A percentile compares a stretch with the other conserved stretches of the same genome.
Conservation (phyloP, 768 basidiomycete species). For the Clitopilus passeckerianus region DNA sequence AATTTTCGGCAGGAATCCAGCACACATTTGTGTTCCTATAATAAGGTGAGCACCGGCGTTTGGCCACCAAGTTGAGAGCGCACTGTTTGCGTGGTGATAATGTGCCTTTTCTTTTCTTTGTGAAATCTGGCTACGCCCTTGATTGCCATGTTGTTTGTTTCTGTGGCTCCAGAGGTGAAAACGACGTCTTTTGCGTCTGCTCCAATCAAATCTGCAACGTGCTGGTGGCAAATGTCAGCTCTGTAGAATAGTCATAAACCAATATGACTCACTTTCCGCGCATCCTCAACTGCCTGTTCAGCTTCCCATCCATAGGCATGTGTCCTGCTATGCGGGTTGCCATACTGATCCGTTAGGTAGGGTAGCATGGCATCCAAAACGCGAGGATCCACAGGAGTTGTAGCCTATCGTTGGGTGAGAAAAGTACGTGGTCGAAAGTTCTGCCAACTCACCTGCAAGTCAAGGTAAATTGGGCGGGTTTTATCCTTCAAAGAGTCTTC, state of each 20-base stretch:
- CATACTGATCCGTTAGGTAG: constrained; percentile 90
- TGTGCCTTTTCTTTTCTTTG: constrained; percentile 87
- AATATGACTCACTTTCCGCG: constrained; percentile 58
- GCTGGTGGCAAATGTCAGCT: constrained; percentile 34
- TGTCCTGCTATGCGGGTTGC: constrained; percentile 96
- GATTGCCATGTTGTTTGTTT: constrained; percentile 96
- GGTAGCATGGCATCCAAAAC: constrained; percentile 97
- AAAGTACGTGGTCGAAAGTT: neutral
- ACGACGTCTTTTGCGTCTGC: constrained; percentile 94
- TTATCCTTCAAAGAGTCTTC: constrained; percentile 56
- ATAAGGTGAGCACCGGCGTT: neutral
- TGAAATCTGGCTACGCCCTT: constrained; percentile 97
- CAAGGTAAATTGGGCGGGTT: constrained; percentile 90
- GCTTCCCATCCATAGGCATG: constrained; percentile 99
- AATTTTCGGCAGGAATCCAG: constrained; percentile 96
- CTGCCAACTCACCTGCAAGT: constrained; percentile 75
- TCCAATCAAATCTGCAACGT: constrained; percentile 89
- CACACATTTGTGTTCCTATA: constrained; percentile 98
- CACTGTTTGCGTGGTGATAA: constrained; percentile 94
- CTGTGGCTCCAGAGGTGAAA: constrained; percentile 97
- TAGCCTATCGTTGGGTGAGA: constrained; percentile 54
- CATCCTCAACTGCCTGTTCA: constrained; percentile 89
- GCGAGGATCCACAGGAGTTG: constrained; percentile 95
- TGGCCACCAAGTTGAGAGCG: constrained; percentile 16
- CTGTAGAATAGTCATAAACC: neutral